A percentile compares a stretch with the other conserved stretches of the same genome.
phyloP scores from a whole-genome alignment of 345 rosid genomes.

The Aurinia saxatilis region DNA sequence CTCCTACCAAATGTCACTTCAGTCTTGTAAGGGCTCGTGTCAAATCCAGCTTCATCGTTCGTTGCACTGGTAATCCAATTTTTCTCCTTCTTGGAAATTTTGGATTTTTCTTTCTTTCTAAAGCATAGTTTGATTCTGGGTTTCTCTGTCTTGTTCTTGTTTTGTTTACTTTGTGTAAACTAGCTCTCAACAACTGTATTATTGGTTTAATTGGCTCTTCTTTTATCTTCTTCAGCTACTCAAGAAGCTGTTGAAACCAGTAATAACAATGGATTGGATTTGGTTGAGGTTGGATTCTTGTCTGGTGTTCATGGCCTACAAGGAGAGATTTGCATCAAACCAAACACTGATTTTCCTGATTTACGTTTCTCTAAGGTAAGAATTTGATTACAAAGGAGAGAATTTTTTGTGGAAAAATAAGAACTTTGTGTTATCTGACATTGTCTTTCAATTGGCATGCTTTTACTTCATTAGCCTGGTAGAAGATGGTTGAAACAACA shows the following conservation, averaged over 20 bases:
- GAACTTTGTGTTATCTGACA: neutral
- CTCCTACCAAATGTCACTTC: constrained; percentile 19
- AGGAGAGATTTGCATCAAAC: constrained; percentile 73
- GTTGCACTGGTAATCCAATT: constrained; percentile 31
- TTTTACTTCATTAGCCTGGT: constrained; percentile 51
- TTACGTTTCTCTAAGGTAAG: constrained; percentile 65
- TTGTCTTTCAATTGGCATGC: neutral
- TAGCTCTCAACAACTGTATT: too few relatives aligned
- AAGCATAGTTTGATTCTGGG: too few relatives aligned
- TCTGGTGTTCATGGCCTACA: constrained; percentile 73
- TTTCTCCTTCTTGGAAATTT: neutral
- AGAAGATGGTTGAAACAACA: constrained; percentile 80
- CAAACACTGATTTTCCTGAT: constrained; percentile 79
- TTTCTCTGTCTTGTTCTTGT: too few relatives aligned
- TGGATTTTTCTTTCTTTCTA: neutral
- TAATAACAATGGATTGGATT: constrained; percentile 26
- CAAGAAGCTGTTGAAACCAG: constrained; percentile 43
- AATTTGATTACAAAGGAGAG: neutral
- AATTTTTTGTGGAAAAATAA: neutral
- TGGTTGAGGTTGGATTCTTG: constrained; percentile 71
- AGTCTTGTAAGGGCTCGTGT: constrained; percentile 12
- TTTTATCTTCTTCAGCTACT: constrained; percentile 34
- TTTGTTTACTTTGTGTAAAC: too few relatives aligned
- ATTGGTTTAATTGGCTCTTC: neutral
- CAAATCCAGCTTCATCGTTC: constrained; percentile 26